Conservation (phyloP, 2,329 filamentous ascomycete genomes). For the Colletotrichum sp. region DNA sequence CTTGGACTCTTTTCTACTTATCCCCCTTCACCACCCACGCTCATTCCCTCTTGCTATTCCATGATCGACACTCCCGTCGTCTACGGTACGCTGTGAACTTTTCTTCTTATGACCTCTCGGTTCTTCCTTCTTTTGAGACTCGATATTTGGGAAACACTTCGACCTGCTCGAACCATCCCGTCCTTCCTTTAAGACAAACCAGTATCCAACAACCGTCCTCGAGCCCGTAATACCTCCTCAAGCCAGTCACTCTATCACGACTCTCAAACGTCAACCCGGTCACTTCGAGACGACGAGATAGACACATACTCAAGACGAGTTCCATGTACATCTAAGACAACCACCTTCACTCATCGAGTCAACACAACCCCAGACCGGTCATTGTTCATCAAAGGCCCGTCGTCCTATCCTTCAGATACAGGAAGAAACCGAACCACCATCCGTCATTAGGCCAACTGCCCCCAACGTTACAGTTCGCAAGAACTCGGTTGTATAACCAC, state of each 20-base stretch:
- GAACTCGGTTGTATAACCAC: conserved; percentile 28
- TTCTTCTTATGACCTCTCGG: conserved; percentile 52
- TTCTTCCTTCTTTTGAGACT: conserved; percentile 55
- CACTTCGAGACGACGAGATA: conserved; percentile 13
- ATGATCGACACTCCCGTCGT: conserved; percentile 54
- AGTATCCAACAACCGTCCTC: conserved; percentile 20
- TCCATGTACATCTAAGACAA: conserved; percentile 36
- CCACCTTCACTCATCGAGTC: conserved; percentile 21
- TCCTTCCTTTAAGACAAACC: conserved; percentile 47
- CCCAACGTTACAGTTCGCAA: conserved; percentile 25
- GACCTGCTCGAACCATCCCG: conserved; percentile 33
- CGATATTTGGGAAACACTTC: conserved; percentile 47
- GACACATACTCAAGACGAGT: conserved; percentile 26
- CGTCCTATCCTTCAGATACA: conserved; percentile 47
- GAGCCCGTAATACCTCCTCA: conserved; percentile 31
- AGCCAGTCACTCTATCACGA: conserved; percentile 26
- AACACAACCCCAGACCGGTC: conserved; percentile 14
- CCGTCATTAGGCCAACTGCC: conserved; percentile 37
- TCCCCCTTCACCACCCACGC: conserved; percentile 49
- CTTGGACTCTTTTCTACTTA: conserved; percentile 51
- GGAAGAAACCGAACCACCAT: conserved; percentile 4
- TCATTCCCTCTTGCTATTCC: conserved; percentile 39
- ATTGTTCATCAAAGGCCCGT: conserved; percentile 35
- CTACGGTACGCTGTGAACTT: conserved; percentile 47
- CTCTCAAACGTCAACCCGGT: conserved; percentile 26